Base-by-base conservation (phyloP, 2,329 filamentous ascomycete genomes). In the Huntiella decipiens region DNA sequence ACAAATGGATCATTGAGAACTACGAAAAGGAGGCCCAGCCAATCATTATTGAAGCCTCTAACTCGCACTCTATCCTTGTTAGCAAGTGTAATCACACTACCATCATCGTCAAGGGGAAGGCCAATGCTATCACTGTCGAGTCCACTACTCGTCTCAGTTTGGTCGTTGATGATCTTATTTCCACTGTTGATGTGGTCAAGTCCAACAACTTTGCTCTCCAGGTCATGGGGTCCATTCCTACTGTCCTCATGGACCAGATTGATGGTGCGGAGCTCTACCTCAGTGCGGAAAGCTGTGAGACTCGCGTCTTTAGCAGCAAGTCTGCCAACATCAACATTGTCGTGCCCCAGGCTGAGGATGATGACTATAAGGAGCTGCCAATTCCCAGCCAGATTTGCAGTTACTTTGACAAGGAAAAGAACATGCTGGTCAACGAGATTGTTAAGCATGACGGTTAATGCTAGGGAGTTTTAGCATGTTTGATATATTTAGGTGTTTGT, bases 1-100 rank as follows among this genome's bases (percentile, higher is more conserved):
- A 85, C 63, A 96, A 96, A 63, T 98, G 91, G 91, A 76, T 80
- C 48, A 76, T 98, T 56, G 77, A 96, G 70, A 91, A 98, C 66
- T 96, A 77, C 56, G 91, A 98, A 44, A 83, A 79, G 45, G 74
- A 77, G 50, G 44, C 68, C 2, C 68, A 77, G 12, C 77, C 87
- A 3, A 71, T 96, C 51, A 79, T 88, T 60, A 79, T 95, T 54
- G 72, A 87, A 45, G 87, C 85, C 8, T 71, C 76, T 52, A 76
- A 93, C 57, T 77, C 78, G 39, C 91, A 98, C 52, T 93, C 86
- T 1, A 77, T 98, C 52, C 77, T 96, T 53, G 91, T 98, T 60
- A 85, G 81, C 57, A 80, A 82, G 54, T 96, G 88, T 71, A 86
- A 77, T 63, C 91, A 91, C 63, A 82, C 82, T 4, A 92, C 87